A percentile compares a stretch with the other conserved stretches of the same genome.
Evolutionary conservation across 345 rosid genomes (phyloP).

Genomic region (Lepidium africanum): DNA sequence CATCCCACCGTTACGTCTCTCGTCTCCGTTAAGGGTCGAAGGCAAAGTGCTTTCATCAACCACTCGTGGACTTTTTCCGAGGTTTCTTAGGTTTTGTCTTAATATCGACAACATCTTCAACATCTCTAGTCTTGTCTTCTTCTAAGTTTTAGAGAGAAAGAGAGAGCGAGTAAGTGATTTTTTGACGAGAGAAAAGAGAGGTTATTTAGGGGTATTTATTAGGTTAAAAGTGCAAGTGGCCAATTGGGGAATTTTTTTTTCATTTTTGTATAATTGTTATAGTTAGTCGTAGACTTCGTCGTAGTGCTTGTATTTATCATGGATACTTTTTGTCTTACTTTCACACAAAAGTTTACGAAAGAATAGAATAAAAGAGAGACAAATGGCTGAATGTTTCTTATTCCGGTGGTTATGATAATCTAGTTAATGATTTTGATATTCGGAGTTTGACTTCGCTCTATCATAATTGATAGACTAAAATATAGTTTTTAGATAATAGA

Average conservation of each 20-base stretch:
- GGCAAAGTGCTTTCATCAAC: slow-evolving; percentile 61
- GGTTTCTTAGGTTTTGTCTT: slow-evolving; percentile 37
- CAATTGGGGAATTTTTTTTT: slow-evolving; percentile 4
- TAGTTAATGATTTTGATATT: too few species aligned
- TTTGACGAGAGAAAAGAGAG: slow-evolving; percentile 7
- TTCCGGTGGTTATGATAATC: too few species aligned
- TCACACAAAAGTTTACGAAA: not conserved
- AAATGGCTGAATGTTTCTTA: too few species aligned
- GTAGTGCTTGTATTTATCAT: slow-evolving; percentile 22
- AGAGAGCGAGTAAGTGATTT: not conserved
- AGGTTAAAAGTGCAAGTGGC: slow-evolving; percentile 24
- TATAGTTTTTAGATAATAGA: too few species aligned
- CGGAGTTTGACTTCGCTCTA: too few species aligned
- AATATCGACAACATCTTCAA: slow-evolving; percentile 32
- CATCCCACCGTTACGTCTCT: not conserved
- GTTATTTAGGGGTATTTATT: slow-evolving; percentile 16
- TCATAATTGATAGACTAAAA: too few species aligned
- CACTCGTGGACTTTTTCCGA: slow-evolving; percentile 55
- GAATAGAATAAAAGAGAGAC: not conserved
- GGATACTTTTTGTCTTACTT: not conserved
- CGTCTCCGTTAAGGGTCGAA: slow-evolving; percentile 19
- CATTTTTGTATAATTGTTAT: slow-evolving; percentile 14
- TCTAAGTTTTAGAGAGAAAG: not conserved
- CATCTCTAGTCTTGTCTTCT: slow-evolving; percentile 23
- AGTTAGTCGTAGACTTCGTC: not conserved